phyloP scores from a whole-genome alignment of 257 asterid species.

The Gynochthodes officinalis region DNA sequence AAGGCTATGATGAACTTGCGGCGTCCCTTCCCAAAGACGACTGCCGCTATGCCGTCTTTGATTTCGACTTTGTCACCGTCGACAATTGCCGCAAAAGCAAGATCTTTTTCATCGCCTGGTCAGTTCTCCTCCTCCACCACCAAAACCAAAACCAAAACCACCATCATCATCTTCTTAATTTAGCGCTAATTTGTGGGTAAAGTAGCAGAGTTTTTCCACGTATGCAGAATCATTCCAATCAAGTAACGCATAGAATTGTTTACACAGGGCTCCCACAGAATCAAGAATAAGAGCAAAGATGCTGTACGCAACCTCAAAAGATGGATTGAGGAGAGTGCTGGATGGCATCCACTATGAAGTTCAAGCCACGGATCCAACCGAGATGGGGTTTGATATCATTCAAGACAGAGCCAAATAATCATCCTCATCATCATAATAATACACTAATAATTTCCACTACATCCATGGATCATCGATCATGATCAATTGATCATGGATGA shows the following conservation, averaged over 20 bases:
- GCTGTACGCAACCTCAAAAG: slow-evolving; percentile 84
- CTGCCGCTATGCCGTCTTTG: slow-evolving; percentile 86
- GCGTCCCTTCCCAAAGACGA: slow-evolving; percentile 81
- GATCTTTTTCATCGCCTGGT: slow-evolving; percentile 98
- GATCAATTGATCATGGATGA: too few species aligned
- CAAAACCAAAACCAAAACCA: too few species aligned
- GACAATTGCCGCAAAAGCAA: slow-evolving; percentile 91
- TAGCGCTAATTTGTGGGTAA: too few species aligned
- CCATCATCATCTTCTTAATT: too few species aligned
- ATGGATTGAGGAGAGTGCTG: slow-evolving; percentile 67
- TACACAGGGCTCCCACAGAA: slow-evolving; percentile 69
- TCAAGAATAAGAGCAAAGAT: slow-evolving; percentile 84
- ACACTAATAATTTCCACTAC: too few species aligned
- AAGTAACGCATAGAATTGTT: too few species aligned
- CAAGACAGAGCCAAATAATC: slow-evolving; percentile 53
- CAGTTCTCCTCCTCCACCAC: too few species aligned
- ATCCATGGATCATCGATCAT: too few species aligned
- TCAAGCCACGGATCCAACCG: slow-evolving; percentile 92
- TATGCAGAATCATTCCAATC: too few species aligned
- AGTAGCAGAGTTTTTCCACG: too few species aligned
- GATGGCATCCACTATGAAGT: slow-evolving; percentile 87
- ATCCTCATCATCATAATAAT: too few species aligned
- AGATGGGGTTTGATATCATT: slow-evolving; percentile 83
- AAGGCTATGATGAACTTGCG: slow-evolving; percentile 66
- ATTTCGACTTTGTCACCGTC: slow-evolving; percentile 80